Conservation (phyloP, 345 rosid species). For the Eucalyptus marginata region DNA sequence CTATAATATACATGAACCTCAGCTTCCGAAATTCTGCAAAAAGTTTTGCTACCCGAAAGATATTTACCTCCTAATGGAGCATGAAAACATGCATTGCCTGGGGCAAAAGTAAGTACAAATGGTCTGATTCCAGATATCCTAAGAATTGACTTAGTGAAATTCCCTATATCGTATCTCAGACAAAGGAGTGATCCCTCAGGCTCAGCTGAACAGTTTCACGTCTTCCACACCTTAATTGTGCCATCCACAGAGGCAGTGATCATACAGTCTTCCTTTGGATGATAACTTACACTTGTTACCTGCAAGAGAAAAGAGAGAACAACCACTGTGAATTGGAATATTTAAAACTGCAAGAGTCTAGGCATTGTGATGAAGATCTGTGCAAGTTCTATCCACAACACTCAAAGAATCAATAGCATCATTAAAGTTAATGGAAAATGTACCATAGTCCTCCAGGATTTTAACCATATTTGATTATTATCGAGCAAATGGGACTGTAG, state of each 20-base stretch:
- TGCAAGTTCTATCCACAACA: background rate
- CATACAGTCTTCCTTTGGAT: slow-evolving; percentile 76
- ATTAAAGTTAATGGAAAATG: background rate
- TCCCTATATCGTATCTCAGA: too few species aligned
- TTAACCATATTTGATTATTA: background rate
- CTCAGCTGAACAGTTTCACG: slow-evolving; percentile 8
- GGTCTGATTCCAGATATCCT: too few species aligned
- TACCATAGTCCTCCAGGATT: background rate
- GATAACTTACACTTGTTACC: slow-evolving; percentile 96
- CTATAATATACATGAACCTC: background rate
- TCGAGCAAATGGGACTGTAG: background rate
- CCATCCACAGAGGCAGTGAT: slow-evolving; percentile 85
- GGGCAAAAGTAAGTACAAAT: background rate
- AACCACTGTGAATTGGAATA: background rate
- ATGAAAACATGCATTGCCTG: background rate
- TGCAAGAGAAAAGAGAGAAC: slow-evolving; percentile 3
- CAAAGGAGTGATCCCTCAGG: too few species aligned
- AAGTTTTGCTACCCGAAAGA: background rate
- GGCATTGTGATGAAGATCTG: background rate
- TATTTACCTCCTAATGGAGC: background rate
- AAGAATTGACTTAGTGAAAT: too few species aligned
- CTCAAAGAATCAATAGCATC: background rate
- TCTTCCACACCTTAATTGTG: slow-evolving; percentile 79
- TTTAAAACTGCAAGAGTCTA: background rate
- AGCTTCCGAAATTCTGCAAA: background rate